These are phyloP conservation scores for Lactarius akahatsu DNA, from an alignment of 768 basidiomycete species.

Conservation along the genomic window DNA sequence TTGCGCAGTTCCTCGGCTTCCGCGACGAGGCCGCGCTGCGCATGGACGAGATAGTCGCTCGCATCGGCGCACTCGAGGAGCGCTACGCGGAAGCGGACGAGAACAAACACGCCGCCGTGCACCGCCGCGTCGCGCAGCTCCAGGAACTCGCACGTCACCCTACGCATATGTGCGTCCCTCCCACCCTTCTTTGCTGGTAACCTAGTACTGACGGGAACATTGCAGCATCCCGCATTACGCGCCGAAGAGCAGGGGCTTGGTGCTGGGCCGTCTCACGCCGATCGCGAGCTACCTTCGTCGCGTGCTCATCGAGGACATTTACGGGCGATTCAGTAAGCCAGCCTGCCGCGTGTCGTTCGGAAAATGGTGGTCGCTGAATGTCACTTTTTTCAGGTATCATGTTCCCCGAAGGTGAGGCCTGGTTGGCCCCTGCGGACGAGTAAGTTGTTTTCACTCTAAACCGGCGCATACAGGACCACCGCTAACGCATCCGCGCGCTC, in stretches of 20 bases:
- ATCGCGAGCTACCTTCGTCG: constrained; percentile 46
- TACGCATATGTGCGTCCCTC: constrained; percentile 55
- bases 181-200: not conserved
- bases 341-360: not conserved
- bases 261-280: constrained; percentile 37
- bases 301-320: constrained; percentile 60
- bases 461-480: not conserved
- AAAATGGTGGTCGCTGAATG: not conserved
- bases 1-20: constrained; percentile 60
- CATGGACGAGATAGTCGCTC: constrained; percentile 48
- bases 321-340: constrained; percentile 51
- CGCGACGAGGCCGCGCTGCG: constrained; percentile 43
- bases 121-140: constrained; percentile 42
- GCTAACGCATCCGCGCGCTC: not conserved
- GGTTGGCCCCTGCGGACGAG: constrained; percentile 57
- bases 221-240: constrained; percentile 58
- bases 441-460: constrained; percentile 29
- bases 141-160: constrained; percentile 40
- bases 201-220: not conserved
- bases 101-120: constrained; percentile 36
- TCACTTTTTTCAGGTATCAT: constrained; percentile 43
- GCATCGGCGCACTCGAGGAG: constrained; percentile 51
- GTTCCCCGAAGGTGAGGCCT: constrained; percentile 63
- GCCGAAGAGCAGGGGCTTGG: constrained; percentile 43
- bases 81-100: constrained; percentile 28